A percentile compares a stretch with the other conserved stretches of the same genome.
Conservation (phyloP, 2,329 filamentous ascomycete species). For the Sporothrix schenckii region DNA sequence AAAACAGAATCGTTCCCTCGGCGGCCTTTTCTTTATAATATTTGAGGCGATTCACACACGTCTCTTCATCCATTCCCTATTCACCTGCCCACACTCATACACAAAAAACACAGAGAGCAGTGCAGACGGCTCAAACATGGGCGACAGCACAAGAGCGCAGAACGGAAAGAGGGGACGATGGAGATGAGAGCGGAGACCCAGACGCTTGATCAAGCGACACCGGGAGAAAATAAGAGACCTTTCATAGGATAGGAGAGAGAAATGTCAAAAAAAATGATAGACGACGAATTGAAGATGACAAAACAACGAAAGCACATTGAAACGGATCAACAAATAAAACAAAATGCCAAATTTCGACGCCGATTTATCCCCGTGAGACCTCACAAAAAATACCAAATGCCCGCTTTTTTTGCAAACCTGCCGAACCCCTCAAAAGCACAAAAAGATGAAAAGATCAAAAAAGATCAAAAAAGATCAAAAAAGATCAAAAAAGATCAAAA, state of each 20-base stretch:
- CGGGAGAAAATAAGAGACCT: conserved; percentile 15
- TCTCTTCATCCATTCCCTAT: not conserved
- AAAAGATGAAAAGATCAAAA: not conserved
- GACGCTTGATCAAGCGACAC: not conserved
- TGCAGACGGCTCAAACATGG: not conserved
- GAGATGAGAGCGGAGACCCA: conserved; percentile 23
- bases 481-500: not conserved
- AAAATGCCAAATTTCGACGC: conserved; percentile 8
- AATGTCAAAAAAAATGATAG: conserved; percentile 1
- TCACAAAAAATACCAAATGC: conserved; percentile 15
- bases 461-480: not conserved
- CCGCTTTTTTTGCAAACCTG: conserved; percentile 11
- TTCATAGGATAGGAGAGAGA: conserved; percentile 2
- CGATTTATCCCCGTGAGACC: conserved; percentile 4
- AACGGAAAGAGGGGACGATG: not conserved
- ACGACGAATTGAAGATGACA: not conserved
- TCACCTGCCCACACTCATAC: not conserved
- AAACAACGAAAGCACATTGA: conserved; percentile 4
- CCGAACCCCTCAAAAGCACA: conserved; percentile 17
- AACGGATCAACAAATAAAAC: not conserved
- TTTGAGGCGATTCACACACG: too few species aligned
- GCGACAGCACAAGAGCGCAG: not conserved
- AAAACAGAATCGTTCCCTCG: not conserved
- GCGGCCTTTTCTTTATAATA: not conserved
- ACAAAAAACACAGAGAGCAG: not conserved